These are phyloP conservation scores for Aspergillus cejpii DNA, from an alignment of 2,329 filamentous ascomycete species.

Conservation along the genomic window DNA sequence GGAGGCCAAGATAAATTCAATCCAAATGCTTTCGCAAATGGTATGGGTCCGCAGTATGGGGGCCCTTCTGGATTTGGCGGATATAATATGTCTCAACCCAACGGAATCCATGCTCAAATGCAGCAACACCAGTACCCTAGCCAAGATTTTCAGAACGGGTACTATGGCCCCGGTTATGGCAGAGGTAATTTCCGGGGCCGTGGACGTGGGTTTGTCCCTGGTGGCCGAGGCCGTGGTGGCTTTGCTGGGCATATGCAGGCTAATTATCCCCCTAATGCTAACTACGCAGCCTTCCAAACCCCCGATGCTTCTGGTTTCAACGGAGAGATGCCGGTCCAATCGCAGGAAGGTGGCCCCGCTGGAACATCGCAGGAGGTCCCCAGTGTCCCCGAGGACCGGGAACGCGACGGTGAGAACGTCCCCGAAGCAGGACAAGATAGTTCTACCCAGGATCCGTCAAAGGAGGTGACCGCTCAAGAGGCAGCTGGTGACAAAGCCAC, in stretches of 20 bases:
- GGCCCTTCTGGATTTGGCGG: conserved; percentile 65
- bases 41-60: conserved; percentile 77
- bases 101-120: conserved; percentile 71
- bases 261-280: conserved; percentile 32
- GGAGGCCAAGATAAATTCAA: conserved; percentile 84
- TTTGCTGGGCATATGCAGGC: conserved; percentile 35
- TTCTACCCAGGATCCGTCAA: conserved; percentile 22
- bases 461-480: conserved; percentile 9
- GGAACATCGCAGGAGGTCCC: conserved; percentile 9
- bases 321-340: conserved; percentile 16
- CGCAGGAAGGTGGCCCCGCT: conserved; percentile 13
- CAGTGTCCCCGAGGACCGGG: conserved; percentile 17
- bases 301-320: conserved; percentile 27
- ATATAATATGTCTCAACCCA: conserved; percentile 66
- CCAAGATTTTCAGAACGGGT: conserved; percentile 68
- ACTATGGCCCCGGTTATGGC: conserved; percentile 64
- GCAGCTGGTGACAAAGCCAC: conserved; percentile 8
- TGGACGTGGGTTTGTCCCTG: conserved; percentile 53
- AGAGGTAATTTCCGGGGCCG: conserved; percentile 56
- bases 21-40: conserved; percentile 66
- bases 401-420: conserved; percentile 30
- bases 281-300: conserved; percentile 28
- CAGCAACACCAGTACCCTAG: conserved; percentile 50
- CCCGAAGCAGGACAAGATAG: conserved; percentile 31
- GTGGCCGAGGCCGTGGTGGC: conserved; percentile 35